phyloP scores from a whole-genome alignment of 1,139 yeast species.

The Yamadazyma blattariae region DNA sequence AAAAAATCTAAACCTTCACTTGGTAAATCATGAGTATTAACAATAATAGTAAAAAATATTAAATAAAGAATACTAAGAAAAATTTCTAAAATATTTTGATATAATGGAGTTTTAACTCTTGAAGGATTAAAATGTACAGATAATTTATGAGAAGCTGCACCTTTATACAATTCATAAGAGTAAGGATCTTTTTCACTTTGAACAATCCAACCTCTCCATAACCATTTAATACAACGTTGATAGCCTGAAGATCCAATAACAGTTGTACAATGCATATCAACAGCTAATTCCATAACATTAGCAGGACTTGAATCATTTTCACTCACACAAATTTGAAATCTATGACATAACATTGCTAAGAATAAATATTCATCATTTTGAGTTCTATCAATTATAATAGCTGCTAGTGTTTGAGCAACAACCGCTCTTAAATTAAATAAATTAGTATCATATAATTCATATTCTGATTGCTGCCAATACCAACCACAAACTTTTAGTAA shows the following conservation, averaged over 20 bases:
- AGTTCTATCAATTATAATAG: constrained; percentile 60
- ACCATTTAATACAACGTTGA: constrained; percentile 84
- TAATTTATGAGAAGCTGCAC: constrained; percentile 54
- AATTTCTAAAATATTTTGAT: constrained; percentile 74
- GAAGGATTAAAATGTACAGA: constrained; percentile 77
- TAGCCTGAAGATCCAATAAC: constrained; percentile 79
- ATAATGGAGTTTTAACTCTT: constrained; percentile 78
- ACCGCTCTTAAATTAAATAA: constrained; percentile 58
- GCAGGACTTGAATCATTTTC: constrained; percentile 61
- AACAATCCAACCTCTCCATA: constrained; percentile 92
- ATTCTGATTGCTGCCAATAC: constrained; percentile 62
- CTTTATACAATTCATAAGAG: constrained; percentile 62
- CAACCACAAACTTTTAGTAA: constrained; percentile 74
- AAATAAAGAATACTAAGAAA: constrained; percentile 65
- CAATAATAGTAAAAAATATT: constrained; percentile 58
- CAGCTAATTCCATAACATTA: constrained; percentile 80
- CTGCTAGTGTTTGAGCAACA: constrained; percentile 74
- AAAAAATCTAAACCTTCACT: constrained; percentile 32
- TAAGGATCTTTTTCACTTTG: constrained; percentile 73
- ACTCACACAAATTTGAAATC: constrained; percentile 65
- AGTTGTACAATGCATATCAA: constrained; percentile 77
- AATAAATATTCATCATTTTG: constrained; percentile 64
- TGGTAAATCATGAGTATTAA: constrained; percentile 46
- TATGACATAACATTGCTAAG: constrained; percentile 72
- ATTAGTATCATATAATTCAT: constrained; percentile 67